Conservation (phyloP, 2,329 filamentous ascomycete genomes). For the Fusarium buxicola region DNA sequence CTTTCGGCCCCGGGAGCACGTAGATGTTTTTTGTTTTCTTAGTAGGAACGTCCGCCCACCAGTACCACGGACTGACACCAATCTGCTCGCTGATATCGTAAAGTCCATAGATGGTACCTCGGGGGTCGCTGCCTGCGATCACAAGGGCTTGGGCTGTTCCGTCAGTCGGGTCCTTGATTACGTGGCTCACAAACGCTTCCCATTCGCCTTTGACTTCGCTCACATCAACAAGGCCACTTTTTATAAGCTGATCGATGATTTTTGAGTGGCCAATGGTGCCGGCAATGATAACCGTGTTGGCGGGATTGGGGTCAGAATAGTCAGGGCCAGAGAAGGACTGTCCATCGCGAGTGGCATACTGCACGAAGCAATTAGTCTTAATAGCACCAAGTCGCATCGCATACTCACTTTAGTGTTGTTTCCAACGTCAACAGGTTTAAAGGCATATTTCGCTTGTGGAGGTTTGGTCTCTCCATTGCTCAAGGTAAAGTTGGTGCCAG, state of each 20-base stretch:
- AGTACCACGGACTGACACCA: constrained; percentile 67
- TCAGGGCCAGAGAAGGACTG: constrained; percentile 53
- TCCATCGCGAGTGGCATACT: constrained; percentile 38
- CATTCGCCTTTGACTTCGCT: constrained; percentile 70
- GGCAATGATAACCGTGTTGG: constrained; percentile 71
- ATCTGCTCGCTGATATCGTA: constrained; percentile 72
- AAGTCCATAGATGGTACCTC: constrained; percentile 70
- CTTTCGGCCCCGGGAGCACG: constrained; percentile 52
- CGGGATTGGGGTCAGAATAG: constrained; percentile 55
- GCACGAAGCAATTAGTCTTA: fast-evolving
- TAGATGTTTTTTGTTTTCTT: constrained; percentile 61
- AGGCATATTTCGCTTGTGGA: constrained; percentile 55
- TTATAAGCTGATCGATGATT: constrained; percentile 69
- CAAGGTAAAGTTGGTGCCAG: constrained; percentile 71
- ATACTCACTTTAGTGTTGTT: constrained; percentile 60
- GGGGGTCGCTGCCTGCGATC: constrained; percentile 68
- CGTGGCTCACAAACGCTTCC: constrained; percentile 73
- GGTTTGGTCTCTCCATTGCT: constrained; percentile 59
- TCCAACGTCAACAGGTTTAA: constrained; percentile 56
- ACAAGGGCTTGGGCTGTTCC: constrained; percentile 59
- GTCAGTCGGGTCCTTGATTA: constrained; percentile 62
- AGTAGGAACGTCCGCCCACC: constrained; percentile 68
- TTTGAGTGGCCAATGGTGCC: constrained; percentile 75
- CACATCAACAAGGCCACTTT: constrained; percentile 67
- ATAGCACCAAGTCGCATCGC: too few species aligned